phyloP scores from a whole-genome alignment of 768 basidiomycete genomes.

The Mycena venus region DNA sequence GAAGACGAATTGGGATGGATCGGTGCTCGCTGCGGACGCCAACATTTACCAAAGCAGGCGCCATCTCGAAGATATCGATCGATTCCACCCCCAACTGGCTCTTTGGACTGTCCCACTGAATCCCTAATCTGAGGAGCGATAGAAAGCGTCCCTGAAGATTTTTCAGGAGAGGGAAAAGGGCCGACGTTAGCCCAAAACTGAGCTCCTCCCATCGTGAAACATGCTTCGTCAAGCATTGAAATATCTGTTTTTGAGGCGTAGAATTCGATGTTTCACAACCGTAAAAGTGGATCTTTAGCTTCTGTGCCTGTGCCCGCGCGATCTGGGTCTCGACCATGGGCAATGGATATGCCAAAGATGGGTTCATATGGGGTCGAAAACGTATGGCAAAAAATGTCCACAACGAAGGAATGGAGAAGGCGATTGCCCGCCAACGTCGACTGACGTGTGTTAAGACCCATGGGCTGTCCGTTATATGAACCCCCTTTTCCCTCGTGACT shows the following conservation, averaged over 20 bases:
- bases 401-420: not conserved
- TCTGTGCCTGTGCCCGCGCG: not conserved
- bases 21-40: not conserved
- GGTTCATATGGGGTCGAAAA: not conserved
- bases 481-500: too few relatives aligned
- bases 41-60: not conserved
- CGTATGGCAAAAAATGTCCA: slow-evolving; percentile 4
- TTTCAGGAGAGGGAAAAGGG: not conserved
- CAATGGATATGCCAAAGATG: not conserved
- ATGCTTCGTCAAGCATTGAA: not conserved
- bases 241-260: not conserved
- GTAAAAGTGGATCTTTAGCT: slow-evolving; percentile 1
- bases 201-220: not conserved
- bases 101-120: not conserved
- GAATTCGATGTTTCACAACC: not conserved
- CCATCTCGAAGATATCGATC: not conserved
- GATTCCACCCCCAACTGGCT: not conserved
- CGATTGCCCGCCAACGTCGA: slow-evolving; percentile 1
- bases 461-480: not conserved
- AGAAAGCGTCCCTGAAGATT: not conserved
- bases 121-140: not conserved
- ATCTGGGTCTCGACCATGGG: slow-evolving; percentile 1
- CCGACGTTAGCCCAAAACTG: not conserved
- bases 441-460: not conserved
- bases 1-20: not conserved